Conservation (phyloP, 1,139 yeast species). For the Candida freyschussii region DNA sequence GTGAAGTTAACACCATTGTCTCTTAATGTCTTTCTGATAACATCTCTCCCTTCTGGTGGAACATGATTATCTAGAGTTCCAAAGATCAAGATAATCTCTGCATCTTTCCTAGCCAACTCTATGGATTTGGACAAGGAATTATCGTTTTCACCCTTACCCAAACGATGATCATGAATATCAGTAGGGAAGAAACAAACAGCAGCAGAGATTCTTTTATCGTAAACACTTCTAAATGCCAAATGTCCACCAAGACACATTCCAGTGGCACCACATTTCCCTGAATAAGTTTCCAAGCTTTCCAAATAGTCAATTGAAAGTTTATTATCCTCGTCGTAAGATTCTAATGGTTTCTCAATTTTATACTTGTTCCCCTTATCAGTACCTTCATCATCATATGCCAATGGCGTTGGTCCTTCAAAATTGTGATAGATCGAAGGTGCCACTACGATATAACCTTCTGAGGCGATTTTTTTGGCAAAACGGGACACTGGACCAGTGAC, state of each 20-base stretch:
- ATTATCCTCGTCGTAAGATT: conserved; percentile 75
- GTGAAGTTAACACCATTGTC: conserved; percentile 58
- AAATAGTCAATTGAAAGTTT: conserved; percentile 61
- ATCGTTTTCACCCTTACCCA: conserved; percentile 57
- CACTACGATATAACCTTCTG: conserved; percentile 73
- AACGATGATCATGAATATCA: conserved; percentile 53
- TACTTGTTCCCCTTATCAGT: conserved; percentile 70
- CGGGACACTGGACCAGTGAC: conserved; percentile 71
- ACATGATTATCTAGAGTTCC: conserved; percentile 82
- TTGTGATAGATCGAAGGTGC: conserved; percentile 80
- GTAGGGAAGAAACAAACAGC: conserved; percentile 79
- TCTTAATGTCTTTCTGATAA: conserved; percentile 61
- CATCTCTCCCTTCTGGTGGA: conserved; percentile 71
- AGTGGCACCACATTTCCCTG: conserved; percentile 73
- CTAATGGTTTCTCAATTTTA: conserved; percentile 62
- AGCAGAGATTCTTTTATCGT: conserved; percentile 62
- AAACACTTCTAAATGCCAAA: conserved; percentile 67
- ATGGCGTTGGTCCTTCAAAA: conserved; percentile 57
- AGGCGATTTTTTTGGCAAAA: conserved; percentile 73
- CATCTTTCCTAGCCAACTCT: conserved; percentile 43
- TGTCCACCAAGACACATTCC: conserved; percentile 91
- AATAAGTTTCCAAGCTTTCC: conserved; percentile 53
- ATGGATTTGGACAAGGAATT: conserved; percentile 56
- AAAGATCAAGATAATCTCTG: conserved; percentile 62
- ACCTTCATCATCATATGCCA: conserved; percentile 67